These are phyloP conservation scores for Pichia rugopelliculosa DNA, from an alignment of 805 yeast genomes.

Conservation along the genomic window DNA sequence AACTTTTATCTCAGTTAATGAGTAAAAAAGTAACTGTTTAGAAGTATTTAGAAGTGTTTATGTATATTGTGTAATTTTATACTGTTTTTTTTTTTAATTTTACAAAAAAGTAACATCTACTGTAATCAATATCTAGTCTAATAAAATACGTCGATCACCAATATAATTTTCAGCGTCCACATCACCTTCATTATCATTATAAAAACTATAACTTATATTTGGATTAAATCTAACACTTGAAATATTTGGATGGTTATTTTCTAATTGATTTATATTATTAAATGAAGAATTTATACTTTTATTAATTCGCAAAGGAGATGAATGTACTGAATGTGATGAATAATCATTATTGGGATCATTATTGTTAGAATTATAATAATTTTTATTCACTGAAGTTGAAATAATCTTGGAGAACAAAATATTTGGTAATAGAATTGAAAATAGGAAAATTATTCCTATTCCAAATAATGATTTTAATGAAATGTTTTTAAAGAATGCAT, in stretches of 20 bases:
- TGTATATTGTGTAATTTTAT: neutral
- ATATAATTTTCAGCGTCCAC: conserved; percentile 1
- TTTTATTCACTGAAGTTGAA: conserved; percentile 20
- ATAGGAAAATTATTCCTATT: conserved; percentile 8
- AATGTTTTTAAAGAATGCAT: conserved; percentile 27
- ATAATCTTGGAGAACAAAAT: conserved; percentile 22
- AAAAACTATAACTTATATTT: conserved; percentile 24
- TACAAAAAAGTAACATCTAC: neutral
- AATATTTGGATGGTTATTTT: neutral
- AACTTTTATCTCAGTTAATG: conserved; percentile 76
- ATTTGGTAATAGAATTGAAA: conserved; percentile 23
- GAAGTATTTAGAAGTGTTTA: neutral
- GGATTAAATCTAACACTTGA: conserved; percentile 25
- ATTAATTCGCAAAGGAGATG: conserved; percentile 1
- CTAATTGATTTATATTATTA: neutral
- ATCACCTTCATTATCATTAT: conserved; percentile 9
- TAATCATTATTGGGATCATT: neutral
- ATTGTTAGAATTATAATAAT: conserved; percentile 15
- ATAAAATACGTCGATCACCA: conserved; percentile 5
- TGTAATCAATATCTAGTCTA: neutral
- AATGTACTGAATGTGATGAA: neutral
- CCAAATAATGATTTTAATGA: conserved; percentile 22
- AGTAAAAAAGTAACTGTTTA: conserved; percentile 40
- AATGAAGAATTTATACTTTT: neutral
- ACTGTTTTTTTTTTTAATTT: neutral